Base-by-base conservation (phyloP, 441 rosid genomes). In the Francoa sonchifolia region DNA sequence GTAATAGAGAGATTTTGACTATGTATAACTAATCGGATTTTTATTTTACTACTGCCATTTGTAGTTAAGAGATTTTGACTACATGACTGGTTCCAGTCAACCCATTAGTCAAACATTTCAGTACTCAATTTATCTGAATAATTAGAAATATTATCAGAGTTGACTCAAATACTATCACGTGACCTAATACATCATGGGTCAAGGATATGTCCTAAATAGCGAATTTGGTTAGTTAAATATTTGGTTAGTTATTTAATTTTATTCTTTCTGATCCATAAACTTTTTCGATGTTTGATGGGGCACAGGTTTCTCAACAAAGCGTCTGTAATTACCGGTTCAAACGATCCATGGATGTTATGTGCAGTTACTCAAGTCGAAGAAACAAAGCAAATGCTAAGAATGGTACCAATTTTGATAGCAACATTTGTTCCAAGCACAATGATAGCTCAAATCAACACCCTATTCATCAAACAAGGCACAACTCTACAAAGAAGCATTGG, bases 351-450 rank as follows among this genome's bases (percentile, higher is more conserved):
- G 89, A 61, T 54, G 57, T 53, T 82, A 5, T 73, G 92, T 58
- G 28, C 88, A 2, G 79, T 77, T 11, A 84, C 94, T 8, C 83
- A 79, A 69, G 92, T 89, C 0, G 94, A 89, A 55, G 97, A 89
- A 59, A 79, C 94, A 1, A 85, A 89, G 37, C 92, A 84, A 37
- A 85, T 89, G 86, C 18, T 89, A 43, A 53, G 77, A 55, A 85
- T 84, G 97, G 52, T 84, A 30, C 95, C 92, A 1, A 63, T 85
- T 42, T 32, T 70, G 53, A 7, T 73, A 12, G 57, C 83, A 6
- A 79, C 94, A 0, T 72, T 84, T 13, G 60, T 89, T 16, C 97
- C 94, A 0, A 73, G 82, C 71, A 66, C 74, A 19, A 72, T 77
- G 82, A 0, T 72, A 4, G 88, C 94, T 37, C 95, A 84, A 37